phyloP scores from a whole-genome alignment of 1,284 basidiomycete species.

The Trichosporon ovoides region DNA sequence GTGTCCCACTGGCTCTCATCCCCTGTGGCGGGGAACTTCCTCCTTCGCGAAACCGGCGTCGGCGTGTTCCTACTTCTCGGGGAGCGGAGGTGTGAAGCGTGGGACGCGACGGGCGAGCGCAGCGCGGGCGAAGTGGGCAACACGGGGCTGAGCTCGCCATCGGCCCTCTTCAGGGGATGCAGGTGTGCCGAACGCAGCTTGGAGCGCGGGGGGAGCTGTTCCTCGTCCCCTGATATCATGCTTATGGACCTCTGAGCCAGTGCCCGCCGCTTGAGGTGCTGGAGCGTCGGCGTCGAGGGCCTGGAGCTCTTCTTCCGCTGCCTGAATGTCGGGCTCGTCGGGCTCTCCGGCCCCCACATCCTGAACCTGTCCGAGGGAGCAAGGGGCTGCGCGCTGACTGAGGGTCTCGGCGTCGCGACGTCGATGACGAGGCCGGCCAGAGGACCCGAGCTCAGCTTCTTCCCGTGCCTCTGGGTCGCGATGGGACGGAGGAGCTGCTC shows the following conservation, averaged over 20 bases:
- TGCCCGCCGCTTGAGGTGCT: not conserved
- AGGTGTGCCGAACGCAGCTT: not conserved
- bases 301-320: not conserved
- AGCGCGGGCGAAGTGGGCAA: not conserved
- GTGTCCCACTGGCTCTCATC: slow-evolving; percentile 11
- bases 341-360: not conserved
- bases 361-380: too few relatives aligned
- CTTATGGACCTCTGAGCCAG: not conserved
- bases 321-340: not conserved
- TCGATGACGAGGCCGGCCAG: slow-evolving; percentile 38
- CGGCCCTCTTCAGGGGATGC: not conserved
- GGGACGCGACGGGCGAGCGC: not conserved
- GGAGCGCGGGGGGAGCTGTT: not conserved
- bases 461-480: slow-evolving; percentile 1
- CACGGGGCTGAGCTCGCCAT: not conserved
- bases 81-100: not conserved
- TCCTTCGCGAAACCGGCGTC: not conserved
- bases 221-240: not conserved
- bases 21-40: slow-evolving; percentile 17
- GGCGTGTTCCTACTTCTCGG: not conserved
- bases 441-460: slow-evolving; percentile 25
- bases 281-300: slow-evolving; percentile 1
- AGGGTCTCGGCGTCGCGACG: slow-evolving; percentile 11
- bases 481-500: slow-evolving; percentile 38
- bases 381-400: not conserved